Evolutionary conservation across 371 early-diverging fungal species (phyloP), one percentile per base, ranked within the genome.

Genomic region (Lichtheimia ramosa): DNA sequence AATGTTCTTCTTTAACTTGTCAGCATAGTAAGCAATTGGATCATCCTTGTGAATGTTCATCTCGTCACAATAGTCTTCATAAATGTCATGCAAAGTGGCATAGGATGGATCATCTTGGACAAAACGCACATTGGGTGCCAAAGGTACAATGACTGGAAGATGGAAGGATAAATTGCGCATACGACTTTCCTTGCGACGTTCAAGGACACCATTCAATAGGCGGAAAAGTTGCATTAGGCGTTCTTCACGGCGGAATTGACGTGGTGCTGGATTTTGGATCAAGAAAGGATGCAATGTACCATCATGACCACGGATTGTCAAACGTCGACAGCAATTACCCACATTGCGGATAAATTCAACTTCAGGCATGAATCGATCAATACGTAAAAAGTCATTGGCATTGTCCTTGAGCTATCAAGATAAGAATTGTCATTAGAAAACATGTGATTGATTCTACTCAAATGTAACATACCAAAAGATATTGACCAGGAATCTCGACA

Each of bases 401-500:
- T 84, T 88, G 65, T 96, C 90, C 64, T 84, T 87, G 60, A 90
- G 71, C 81, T 85, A 59, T 39, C 54, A 20, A 16, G 6, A 25
- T 15, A 53, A n/a, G n/a, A n/a, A 46, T 34, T 10, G 10, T 8
- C 34, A 8, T 34, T 8, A 34, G 34, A 6, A 34, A 5, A 8
- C 34, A 8, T 2, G 5, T 8, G 8, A 34, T 5, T 2, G 6
- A 8, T 2, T 34, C 34, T 1, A 40, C 10, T 20, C 10, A 13
- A 54, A 6, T 7, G 13, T n/a, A 69, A 12, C 68, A 64, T 54
- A 93, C 81, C 80, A 90, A 64, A 61, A 95, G 73, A 66, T 98
- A 98, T 76, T 99, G 98, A 1, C 99, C 99, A 14, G 99, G 99
- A 6, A 99, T 89, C 59, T 98, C 97, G 5, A 99, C 90, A 65